Evolutionary conservation across 768 basidiomycete genomes (phyloP).

Genomic region (Suillus spraguei): DNA sequence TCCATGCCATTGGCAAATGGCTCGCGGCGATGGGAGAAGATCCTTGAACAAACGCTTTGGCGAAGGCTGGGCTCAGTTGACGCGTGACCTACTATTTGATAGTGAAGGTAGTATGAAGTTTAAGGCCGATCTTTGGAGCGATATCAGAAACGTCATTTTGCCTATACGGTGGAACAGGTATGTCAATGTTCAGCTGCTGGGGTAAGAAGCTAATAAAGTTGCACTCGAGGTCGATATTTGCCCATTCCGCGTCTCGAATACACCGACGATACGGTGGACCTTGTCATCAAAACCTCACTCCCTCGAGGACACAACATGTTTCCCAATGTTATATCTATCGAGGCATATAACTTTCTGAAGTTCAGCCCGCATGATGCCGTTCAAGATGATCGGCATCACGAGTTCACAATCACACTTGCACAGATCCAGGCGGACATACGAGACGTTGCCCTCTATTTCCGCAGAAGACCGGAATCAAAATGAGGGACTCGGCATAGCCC

Average conservation of each 20-base stretch:
- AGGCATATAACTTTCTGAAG: slow-evolving; percentile 81
- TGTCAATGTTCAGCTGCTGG: slow-evolving; percentile 19
- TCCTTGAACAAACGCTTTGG: slow-evolving; percentile 78
- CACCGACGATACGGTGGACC: slow-evolving; percentile 81
- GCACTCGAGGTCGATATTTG: slow-evolving; percentile 60
- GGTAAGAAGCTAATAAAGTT: not conserved
- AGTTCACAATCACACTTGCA: slow-evolving; percentile 70
- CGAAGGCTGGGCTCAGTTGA: slow-evolving; percentile 79
- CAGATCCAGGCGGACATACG: slow-evolving; percentile 95
- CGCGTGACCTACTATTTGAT: slow-evolving; percentile 78
- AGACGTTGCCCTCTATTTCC: slow-evolving; percentile 91
- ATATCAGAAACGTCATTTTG: slow-evolving; percentile 81
- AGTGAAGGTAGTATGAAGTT: slow-evolving; percentile 82
- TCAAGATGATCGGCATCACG: slow-evolving; percentile 65
- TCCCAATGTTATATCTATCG: slow-evolving; percentile 74
- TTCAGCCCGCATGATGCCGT: slow-evolving; percentile 74
- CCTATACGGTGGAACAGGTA: slow-evolving; percentile 80
- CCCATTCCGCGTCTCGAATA: slow-evolving; percentile 96
- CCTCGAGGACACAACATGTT: slow-evolving; percentile 87
- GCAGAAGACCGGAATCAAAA: slow-evolving; percentile 81
- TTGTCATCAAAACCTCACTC: slow-evolving; percentile 91
- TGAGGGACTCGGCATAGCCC: slow-evolving; percentile 85
- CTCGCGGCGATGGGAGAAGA: slow-evolving; percentile 86
- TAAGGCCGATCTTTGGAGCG: slow-evolving; percentile 88
- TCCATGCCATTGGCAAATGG: slow-evolving; percentile 73